Conservation (phyloP, 108 stramenopile genomes). For the Aurantiochytrium sp. region DNA sequence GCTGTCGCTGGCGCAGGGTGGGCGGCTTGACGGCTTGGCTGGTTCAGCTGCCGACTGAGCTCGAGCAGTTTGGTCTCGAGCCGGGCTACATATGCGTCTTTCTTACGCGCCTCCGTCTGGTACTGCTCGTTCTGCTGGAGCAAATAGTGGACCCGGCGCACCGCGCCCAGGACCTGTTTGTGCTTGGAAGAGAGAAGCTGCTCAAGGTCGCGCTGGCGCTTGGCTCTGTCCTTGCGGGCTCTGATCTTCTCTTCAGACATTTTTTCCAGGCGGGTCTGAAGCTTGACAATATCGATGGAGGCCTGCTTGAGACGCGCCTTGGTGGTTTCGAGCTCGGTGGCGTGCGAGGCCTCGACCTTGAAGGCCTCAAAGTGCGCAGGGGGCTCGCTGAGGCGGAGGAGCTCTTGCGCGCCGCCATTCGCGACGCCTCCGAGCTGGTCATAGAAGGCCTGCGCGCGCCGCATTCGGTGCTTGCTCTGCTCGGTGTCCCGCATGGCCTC, state of each 20-base stretch:
- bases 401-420: neutral
- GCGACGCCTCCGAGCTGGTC: neutral
- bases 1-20: neutral
- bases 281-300: neutral
- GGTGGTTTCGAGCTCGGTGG: constrained; percentile 24
- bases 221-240: neutral
- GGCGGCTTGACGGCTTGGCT: neutral
- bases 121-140: neutral
- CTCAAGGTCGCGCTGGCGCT: neutral
- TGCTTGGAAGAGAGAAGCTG: constrained; percentile 7
- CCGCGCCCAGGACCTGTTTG: neutral
- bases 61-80: constrained; percentile 10
- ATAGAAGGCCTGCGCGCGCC: neutral
- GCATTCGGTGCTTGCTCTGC: neutral
- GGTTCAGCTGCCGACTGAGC: neutral
- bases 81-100: neutral
- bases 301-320: neutral
- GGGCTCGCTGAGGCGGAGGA: neutral
- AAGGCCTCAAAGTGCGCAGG: neutral
- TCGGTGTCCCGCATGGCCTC: neutral
- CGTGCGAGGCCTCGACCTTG: constrained; percentile 21
- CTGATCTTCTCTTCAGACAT: neutral
- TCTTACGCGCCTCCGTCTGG: neutral
- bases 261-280: neutral
- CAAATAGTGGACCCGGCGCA: neutral